Conservation (phyloP, 805 yeast species). For the Monosporozyma solicola region DNA sequence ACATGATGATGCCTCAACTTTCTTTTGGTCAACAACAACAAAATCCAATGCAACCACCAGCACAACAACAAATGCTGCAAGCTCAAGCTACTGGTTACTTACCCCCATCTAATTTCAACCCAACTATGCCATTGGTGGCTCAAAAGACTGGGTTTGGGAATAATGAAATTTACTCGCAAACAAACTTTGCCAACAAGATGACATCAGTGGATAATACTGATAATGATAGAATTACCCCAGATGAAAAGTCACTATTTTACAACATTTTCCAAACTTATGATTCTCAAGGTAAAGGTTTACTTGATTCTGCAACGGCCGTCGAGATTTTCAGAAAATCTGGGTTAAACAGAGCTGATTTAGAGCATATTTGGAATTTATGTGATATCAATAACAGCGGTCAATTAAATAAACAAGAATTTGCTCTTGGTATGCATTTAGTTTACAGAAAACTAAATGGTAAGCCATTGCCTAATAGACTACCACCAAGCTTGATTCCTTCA, state of each 20-base stretch:
- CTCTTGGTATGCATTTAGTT: conserved; percentile 94
- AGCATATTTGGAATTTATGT: conserved; percentile 82
- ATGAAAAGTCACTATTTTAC: conserved; percentile 79
- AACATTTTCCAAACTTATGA: conserved; percentile 89
- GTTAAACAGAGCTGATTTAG: conserved; percentile 73
- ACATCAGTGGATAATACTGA: conserved; percentile 19
- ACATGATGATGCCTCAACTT: conserved; percentile 23
- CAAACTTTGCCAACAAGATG: conserved; percentile 28
- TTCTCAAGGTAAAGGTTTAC: conserved; percentile 49
- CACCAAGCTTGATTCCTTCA: conserved; percentile 86
- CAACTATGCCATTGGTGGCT: conserved; percentile 31
- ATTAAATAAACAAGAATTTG: conserved; percentile 82
- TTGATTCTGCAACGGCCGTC: conserved; percentile 77
- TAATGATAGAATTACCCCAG: conserved; percentile 71
- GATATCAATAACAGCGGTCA: conserved; percentile 78
- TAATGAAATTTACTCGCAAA: conserved; percentile 31
- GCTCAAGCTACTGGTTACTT: conserved; percentile 61
- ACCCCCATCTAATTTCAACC: conserved; percentile 35
- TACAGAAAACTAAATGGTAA: conserved; percentile 84
- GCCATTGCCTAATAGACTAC: conserved; percentile 72
- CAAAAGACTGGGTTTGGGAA: conserved; percentile 41
- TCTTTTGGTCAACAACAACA: conserved; percentile 26
- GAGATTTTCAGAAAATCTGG: conserved; percentile 88
- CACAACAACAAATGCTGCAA: conserved; percentile 33
- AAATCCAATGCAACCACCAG: conserved; percentile 10